Base-by-base conservation (phyloP, 1,284 basidiomycete species). In the Pascua sp. region DNA sequence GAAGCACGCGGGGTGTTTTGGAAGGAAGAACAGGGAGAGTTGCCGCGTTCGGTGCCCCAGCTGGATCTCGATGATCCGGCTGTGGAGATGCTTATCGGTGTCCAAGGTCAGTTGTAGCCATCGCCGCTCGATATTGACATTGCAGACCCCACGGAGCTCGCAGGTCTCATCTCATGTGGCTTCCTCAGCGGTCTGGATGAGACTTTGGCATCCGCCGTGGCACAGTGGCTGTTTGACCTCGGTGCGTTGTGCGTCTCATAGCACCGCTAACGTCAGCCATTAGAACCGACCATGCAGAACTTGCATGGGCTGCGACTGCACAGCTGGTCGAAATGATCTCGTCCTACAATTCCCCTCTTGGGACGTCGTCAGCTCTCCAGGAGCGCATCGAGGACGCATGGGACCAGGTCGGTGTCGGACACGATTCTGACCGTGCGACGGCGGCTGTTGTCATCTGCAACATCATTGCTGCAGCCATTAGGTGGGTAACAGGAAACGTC, bases 1-100 rank as follows among this genome's bases (percentile, higher is more conserved):
- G 55, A 47, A n/a, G 39, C 40, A 32, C 42, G 47, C 12, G 47
- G 55, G 12, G 49, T 38, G 8, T 51, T 55, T 17, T 44, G 47
- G 48, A 47, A 39, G 8, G 32, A 37, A 10, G 41, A 39, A 13
- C 36, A 13, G 17, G 42, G 42, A 41, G 50, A 42, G 17, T 12
- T 16, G 42, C 9, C 17, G 11, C 13, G 43, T 9, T 15, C 32
- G 17, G 41, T 47, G 9, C 45, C 39, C 41, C 11, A 32, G 8
- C 41, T 18, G 8, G 41, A 15, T 9, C 40, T 7, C 17, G 38
- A 48, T 16, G 36, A 42, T 32, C 16, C 39, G n/a, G 24, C 24
- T 8, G 46, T 47, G 32, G 40, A 37, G 41, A 37, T 48, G 12
- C 46, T 48, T 7, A 11, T 15, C 16, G 46, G 16, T 5, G 41